Evolutionary conservation across 768 basidiomycete genomes (phyloP).

Genomic region (Lactifluus volemus): DNA sequence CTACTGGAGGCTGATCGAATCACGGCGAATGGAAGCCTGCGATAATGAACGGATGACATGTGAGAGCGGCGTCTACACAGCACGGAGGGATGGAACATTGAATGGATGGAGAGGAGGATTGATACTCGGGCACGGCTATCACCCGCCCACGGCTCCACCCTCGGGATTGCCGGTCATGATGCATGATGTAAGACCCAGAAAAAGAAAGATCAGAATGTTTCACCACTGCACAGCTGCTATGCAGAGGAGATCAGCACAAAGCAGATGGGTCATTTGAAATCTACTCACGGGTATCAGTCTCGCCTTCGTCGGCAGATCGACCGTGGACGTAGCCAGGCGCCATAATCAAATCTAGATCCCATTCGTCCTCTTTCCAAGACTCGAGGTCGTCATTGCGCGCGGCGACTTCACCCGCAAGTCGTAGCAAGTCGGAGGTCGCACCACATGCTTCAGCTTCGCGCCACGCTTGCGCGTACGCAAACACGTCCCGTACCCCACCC

Average conservation of each 20-base stretch:
- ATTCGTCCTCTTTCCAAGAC: constrained; percentile 18
- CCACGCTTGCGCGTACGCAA: constrained; percentile 14
- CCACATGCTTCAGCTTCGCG: constrained; percentile 7
- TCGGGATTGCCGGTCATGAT: background rate
- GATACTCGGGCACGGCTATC: background rate
- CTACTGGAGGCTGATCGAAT: background rate
- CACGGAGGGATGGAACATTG: background rate
- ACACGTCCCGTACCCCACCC: constrained; percentile 5
- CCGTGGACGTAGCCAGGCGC: constrained; percentile 19
- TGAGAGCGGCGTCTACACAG: background rate
- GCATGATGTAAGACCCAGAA: background rate
- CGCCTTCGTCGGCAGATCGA: constrained; percentile 8
- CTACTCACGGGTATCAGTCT: constrained; percentile 17
- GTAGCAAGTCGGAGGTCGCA: background rate
- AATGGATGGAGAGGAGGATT: background rate
- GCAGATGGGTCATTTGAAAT: background rate
- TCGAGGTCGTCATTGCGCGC: constrained; percentile 9
- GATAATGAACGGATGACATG: background rate
- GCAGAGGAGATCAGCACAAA: background rate
- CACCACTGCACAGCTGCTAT: constrained; percentile 7
- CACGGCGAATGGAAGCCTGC: background rate
- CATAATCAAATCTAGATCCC: constrained; percentile 18
- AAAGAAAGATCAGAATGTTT: background rate
- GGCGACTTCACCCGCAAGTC: background rate
- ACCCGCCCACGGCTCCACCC: background rate